phyloP scores from a whole-genome alignment of 2,329 filamentous ascomycete genomes.

The Claviceps sorghi region DNA sequence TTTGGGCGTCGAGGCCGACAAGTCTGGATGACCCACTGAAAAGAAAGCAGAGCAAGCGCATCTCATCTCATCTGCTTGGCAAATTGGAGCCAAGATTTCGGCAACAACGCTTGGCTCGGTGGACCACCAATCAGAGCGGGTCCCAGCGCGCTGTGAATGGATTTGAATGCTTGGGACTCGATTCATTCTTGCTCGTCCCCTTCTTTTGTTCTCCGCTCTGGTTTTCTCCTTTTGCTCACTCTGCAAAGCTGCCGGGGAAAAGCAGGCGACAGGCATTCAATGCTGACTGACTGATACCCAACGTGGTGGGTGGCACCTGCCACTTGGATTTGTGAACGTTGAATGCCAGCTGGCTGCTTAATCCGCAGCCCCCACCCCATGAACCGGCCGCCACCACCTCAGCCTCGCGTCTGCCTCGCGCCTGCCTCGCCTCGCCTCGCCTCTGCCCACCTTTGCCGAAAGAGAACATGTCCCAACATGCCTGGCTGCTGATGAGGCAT shows the following conservation, averaged over 20 bases:
- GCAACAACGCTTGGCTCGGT: background rate
- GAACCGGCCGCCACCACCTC: no score
- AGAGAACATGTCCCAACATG: no score
- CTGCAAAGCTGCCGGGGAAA: no score
- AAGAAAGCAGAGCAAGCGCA: background rate
- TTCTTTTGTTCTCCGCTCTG: background rate
- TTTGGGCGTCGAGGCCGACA: background rate
- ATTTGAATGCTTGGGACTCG: no score
- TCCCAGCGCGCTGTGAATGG: no score
- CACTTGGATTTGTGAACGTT: background rate
- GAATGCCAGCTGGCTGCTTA: background rate
- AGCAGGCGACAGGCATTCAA: background rate
- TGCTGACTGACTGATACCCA: background rate
- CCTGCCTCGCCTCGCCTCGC: no score
- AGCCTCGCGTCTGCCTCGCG: no score
- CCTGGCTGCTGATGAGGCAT: no score
- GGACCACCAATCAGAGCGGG: background rate
- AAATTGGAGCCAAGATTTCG: background rate
- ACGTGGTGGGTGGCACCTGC: slow-evolving; percentile 1
- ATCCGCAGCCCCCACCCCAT: background rate
- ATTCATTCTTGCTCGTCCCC: background rate
- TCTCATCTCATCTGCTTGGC: background rate
- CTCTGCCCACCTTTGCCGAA: background rate
- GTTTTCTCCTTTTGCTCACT: background rate
- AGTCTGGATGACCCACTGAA: background rate